Evolutionary conservation across 2,329 filamentous ascomycete species (phyloP).

Genomic region (Pezicula radicicola): DNA sequence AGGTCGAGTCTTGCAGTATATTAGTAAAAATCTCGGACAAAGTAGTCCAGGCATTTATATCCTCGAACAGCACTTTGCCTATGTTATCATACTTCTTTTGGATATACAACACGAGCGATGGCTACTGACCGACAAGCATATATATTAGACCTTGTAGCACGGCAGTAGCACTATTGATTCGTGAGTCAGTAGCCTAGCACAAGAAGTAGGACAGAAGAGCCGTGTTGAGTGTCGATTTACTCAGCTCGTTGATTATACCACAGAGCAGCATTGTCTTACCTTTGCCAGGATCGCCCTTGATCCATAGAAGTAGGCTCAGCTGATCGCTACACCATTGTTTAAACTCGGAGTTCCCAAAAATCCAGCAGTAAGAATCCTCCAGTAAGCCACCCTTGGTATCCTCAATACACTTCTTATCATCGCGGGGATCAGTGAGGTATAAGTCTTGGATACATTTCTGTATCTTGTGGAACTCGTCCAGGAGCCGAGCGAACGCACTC

Average conservation of each 20-base stretch:
- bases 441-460: conserved; percentile 21
- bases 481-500: too few relatives aligned
- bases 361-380: too few relatives aligned
- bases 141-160: conserved; percentile 41
- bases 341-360: too few relatives aligned
- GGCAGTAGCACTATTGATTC: conserved; percentile 34
- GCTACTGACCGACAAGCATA: conserved; percentile 31
- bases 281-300: too few relatives aligned
- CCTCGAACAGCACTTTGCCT: conserved; percentile 36
- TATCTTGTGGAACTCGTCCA: too few relatives aligned
- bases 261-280: too few relatives aligned
- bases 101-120: conserved; percentile 31
- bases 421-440: conserved; percentile 24
- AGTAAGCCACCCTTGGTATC: conserved; percentile 32
- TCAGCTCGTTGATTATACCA: too few relatives aligned
- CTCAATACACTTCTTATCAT: conserved; percentile 35
- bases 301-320: too few relatives aligned
- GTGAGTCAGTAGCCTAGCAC: conserved; percentile 35
- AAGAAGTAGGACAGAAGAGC: conserved; percentile 44
- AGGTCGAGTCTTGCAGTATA: conserved; percentile 34
- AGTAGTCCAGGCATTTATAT: conserved; percentile 32
- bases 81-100: conserved; percentile 29
- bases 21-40: conserved; percentile 34
- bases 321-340: too few relatives aligned
- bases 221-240: too few relatives aligned